A percentile compares a stretch with the other conserved stretches of the same genome.
Conservation (phyloP, 192 early-diverging fungal species). For the Backusella psychrophila region DNA sequence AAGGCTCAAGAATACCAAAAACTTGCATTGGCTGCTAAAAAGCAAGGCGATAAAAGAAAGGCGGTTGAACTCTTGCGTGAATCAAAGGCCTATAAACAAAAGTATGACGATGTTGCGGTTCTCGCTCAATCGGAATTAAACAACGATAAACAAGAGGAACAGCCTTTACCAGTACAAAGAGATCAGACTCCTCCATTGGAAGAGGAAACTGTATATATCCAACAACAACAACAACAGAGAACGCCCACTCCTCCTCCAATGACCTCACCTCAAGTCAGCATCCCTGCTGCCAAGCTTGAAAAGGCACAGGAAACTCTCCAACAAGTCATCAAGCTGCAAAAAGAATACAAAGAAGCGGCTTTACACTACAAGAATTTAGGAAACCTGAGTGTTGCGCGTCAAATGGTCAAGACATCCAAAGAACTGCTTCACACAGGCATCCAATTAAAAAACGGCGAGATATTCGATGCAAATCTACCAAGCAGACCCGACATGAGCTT, state of each 20-base stretch:
- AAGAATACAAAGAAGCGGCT: constrained; percentile 63
- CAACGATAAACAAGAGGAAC: not conserved
- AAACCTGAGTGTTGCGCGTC: constrained; percentile 43
- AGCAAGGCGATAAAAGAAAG: constrained; percentile 22
- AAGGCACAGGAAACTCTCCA: constrained; percentile 18
- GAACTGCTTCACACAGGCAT: constrained; percentile 42
- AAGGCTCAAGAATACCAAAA: constrained; percentile 25
- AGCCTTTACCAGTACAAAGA: not conserved
- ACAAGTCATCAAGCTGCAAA: constrained; percentile 31
- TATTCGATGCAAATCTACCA: constrained; percentile 18
- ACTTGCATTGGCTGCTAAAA: constrained; percentile 27
- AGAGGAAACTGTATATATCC: not conserved
- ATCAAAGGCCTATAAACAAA: constrained; percentile 24
- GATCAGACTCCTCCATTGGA: not conserved
- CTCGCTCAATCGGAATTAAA: not conserved
- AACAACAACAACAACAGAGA: not conserved
- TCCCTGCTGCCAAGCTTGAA: not conserved
- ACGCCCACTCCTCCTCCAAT: constrained; percentile 3
- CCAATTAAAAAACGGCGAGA: constrained; percentile 28
- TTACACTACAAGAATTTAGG: constrained; percentile 50
- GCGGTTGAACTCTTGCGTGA: constrained; percentile 25
- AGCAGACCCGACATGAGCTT: constrained; percentile 21
- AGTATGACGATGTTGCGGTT: constrained; percentile 5
- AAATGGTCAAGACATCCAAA: constrained; percentile 49
- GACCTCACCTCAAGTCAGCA: not conserved